Evolutionary conservation across 2,329 filamentous ascomycete species (phyloP), one percentile per base, ranked within the genome.

Genomic region (Botrytis sinoallii): DNA sequence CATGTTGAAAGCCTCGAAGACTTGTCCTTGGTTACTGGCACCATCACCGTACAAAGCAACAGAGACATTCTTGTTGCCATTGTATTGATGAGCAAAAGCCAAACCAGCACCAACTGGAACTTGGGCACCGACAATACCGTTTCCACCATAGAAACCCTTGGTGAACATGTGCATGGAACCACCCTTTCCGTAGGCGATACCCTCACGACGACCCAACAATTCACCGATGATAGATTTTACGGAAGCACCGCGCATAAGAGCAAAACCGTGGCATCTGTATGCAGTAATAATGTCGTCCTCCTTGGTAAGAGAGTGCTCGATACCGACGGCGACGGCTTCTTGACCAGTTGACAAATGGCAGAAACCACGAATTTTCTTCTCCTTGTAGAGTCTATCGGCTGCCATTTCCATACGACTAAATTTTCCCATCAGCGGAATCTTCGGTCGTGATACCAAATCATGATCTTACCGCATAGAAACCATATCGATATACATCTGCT

Each of bases 1-100:
- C 96, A 99, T 99, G 91, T 99, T 99, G 90, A 97, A 99, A 76
- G 96, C 95, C 89, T 99, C 96, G 82, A 99, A 99, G 80, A 99
- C 96, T 86, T 99, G 96, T 78, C 96, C 96, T 88, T 99, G 96
- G 89, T 99, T 99, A 88, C 92, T 93, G 78, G 96, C 96, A 88
- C 96, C 96, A 81, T 99, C 96, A 88, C 96, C 96, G 85, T 99
- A 99, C 74, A 99, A 89, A 77, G 95, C 90, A 79, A 99, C 88
- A 77, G 92, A 92, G 77, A 94, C 92, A 83, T 94, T 95, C 86
- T 94, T 92, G 87, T 92, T 91, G 82, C 88, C 90, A 82, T 90
- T 90, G 88, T 99, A 99, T 87, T 98, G 92, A 87, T 98, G 94
- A 75, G 96, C 96, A 81, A 99, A 99, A 76, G 94, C 96, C 79